Conservation (phyloP, 345 rosid species). For the Eucalyptus victrix region DNA sequence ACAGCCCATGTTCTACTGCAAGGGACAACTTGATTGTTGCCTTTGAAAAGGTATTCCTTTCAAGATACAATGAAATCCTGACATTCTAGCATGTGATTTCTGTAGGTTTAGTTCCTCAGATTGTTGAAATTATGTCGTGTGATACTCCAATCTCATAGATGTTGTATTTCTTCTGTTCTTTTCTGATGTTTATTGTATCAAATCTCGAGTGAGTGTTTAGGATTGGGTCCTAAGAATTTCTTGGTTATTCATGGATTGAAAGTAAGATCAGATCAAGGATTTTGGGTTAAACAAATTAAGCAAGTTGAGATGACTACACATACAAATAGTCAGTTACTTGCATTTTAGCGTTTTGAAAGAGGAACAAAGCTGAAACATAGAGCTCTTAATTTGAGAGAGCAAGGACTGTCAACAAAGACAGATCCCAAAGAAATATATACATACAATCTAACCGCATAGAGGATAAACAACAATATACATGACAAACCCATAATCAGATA, state of each 20-base stretch:
- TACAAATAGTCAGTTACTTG: background rate
- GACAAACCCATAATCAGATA: background rate
- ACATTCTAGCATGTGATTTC: background rate
- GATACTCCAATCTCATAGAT: background rate
- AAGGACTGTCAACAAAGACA: background rate
- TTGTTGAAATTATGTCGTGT: background rate
- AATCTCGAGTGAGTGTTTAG: background rate
- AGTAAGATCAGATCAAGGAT: background rate
- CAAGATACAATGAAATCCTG: background rate
- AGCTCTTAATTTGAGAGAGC: background rate
- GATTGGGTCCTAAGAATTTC: background rate
- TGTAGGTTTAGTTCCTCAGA: background rate
- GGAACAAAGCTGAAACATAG: background rate
- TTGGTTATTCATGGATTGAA: background rate
- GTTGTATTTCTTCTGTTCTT: background rate
- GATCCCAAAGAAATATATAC: background rate
- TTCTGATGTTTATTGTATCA: background rate
- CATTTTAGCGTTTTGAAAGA: background rate
- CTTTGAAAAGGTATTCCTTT: constrained; percentile 76
- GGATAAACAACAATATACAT: background rate
- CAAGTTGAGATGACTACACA: background rate
- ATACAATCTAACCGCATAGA: background rate
- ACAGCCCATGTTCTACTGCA: constrained; percentile 86
- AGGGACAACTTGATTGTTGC: constrained; percentile 96
- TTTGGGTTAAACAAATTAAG: background rate